Percentiles rank a stretch among this genome's conserved stretches.
Conservation (phyloP, 176 grass and related monocot genomes). For the Raddia distichophylla region DNA sequence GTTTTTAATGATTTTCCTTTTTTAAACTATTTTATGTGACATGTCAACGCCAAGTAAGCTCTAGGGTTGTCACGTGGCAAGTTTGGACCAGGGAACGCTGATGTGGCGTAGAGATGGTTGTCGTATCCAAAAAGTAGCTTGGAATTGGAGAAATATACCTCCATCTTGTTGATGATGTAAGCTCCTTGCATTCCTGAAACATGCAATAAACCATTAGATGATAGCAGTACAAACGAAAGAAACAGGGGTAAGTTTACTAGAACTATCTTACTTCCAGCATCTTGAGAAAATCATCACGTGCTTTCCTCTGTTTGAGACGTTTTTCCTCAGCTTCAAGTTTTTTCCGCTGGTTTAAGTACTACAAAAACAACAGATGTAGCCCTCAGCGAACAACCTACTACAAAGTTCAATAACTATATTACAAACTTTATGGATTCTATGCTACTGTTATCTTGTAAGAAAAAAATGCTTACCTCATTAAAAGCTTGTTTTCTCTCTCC, state of each 20-base stretch:
- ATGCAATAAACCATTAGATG: slow-evolving; percentile 21
- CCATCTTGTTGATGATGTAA: slow-evolving; percentile 80
- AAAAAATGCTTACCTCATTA: slow-evolving; percentile 71
- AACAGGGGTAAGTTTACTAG: background rate
- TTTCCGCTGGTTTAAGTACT: slow-evolving; percentile 97
- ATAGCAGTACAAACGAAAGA: background rate
- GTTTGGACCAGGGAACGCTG: too few species aligned
- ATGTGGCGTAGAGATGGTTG: background rate
- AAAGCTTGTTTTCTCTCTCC: slow-evolving; percentile 99
- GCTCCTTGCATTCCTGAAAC: slow-evolving; percentile 87
- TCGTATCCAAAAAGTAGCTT: slow-evolving; percentile 20
- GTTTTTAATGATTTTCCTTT: too few species aligned
- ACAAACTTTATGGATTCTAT: background rate
- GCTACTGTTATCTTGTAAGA: slow-evolving; percentile 27
- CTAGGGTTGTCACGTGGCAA: too few species aligned
- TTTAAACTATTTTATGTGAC: too few species aligned
- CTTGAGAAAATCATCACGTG: slow-evolving; percentile 82
- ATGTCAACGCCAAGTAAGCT: too few species aligned
- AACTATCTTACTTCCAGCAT: slow-evolving; percentile 89
- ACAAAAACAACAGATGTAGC: slow-evolving; percentile 34
- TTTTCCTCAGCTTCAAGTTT: slow-evolving; percentile 84
- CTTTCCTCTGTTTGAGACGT: slow-evolving; percentile 88
- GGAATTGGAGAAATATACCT: slow-evolving; percentile 56
- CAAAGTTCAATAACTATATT: background rate
- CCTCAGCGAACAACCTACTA: slow-evolving; percentile 22